Evolutionary conservation across 148 eudicot genomes (phyloP).

Genomic region (Pouteria glomerata): DNA sequence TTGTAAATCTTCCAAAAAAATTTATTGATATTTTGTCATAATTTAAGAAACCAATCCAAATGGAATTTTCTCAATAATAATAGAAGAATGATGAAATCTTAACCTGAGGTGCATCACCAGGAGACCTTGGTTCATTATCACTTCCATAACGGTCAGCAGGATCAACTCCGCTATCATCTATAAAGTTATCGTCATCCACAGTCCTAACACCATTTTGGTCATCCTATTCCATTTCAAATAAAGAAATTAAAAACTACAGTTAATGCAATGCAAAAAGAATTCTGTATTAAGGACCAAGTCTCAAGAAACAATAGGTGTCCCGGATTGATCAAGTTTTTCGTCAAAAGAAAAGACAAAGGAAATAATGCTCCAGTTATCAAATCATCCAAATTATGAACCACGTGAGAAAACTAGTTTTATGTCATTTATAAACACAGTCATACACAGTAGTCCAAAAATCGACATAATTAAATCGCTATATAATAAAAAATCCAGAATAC

Average conservation of each 20-base stretch:
- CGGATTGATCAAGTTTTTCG: not conserved
- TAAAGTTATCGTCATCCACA: constrained; percentile 85
- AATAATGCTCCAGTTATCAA: not conserved
- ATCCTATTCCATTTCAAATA: constrained; percentile 39
- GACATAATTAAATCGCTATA: not conserved
- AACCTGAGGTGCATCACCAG: constrained; percentile 81
- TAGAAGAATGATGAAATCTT: not conserved
- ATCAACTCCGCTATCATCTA: constrained; percentile 85
- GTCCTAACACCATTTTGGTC: constrained; percentile 66
- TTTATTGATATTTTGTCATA: constrained; percentile 5
- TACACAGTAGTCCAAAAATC: not conserved
- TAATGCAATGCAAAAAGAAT: not conserved
- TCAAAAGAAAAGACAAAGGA: not conserved
- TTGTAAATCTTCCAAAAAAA: not conserved
- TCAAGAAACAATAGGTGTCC: not conserved
- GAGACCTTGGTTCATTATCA: constrained; percentile 71
- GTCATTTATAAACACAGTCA: not conserved
- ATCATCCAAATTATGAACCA: not conserved
- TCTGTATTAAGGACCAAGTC: not conserved
- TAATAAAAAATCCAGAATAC: not conserved
- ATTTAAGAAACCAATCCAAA: not conserved
- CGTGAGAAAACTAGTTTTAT: not conserved
- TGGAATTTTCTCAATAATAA: not conserved
- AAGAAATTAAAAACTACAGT: not conserved
- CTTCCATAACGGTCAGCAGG: constrained; percentile 67